Base-by-base conservation (phyloP, 306 rosid genomes). In the Ormosia semicastrata region DNA sequence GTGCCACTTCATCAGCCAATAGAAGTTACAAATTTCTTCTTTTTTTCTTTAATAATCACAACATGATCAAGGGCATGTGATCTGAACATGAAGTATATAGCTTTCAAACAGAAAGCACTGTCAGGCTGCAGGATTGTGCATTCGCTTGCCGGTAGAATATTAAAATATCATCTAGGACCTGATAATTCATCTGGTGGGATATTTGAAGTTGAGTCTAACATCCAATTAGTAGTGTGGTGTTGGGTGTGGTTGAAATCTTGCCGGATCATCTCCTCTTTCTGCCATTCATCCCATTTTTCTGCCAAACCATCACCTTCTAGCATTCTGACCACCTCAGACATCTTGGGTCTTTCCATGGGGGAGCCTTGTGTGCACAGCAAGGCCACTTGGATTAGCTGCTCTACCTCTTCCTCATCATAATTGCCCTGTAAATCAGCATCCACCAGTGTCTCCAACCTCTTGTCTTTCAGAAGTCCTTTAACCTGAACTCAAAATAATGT, bases 281-380 rank as follows among this genome's bases (percentile, higher is more conserved):
- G 92, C 98, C 98, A 93, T 56, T 89, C 97, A 83, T 91, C 97
- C 97, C 99, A 89, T 87, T 94, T 92, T 74, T 92, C 95, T 0
- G 96, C 91, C 81, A 93, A 86, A 40, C 97, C 98, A 60, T 95
- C 96, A 4, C 98, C 99, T 89, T 95, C 98, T 24, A 95, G 97
- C 99, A 95, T 95, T 81, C 98, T 89, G 7, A 93, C 98, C 29
- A 95, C 93, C 73, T 92, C 96, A 0, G 97, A 95, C 99, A 95
- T 95, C 88, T 92, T 95, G 0, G 99, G 98, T 53, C 98, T 89
- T 77, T 95, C 96, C 81, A 82, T 75, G 1, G 96, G 90, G 5
- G 98, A 63, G 60, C 91, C 91, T 85, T 91, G 93, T 7, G 94
- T 95, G 93, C 99, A 95, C 18, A 93, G 88, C 47, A 95, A 87